Conservation (phyloP, 2,329 filamentous ascomycete species). For the Fusarium sp. region DNA sequence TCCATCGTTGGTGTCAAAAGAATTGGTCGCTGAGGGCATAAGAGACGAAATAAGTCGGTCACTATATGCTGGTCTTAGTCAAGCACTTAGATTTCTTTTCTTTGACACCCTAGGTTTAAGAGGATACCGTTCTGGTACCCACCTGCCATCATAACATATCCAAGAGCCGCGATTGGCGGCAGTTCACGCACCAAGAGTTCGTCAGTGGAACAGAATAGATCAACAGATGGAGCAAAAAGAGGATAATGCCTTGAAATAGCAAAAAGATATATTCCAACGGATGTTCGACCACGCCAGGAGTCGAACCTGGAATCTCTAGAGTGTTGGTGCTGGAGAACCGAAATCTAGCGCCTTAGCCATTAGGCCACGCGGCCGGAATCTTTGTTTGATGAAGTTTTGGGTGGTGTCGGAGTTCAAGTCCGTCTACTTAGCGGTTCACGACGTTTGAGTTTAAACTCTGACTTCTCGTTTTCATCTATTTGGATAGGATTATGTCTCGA, state of each 20-base stretch:
- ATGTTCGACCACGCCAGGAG: conserved; percentile 49
- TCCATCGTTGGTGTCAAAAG: neutral
- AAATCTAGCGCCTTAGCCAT: conserved; percentile 59
- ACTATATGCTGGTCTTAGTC: rapidly evolving
- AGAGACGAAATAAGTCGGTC: neutral
- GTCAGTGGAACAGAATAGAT: neutral
- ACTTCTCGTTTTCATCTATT: neutral
- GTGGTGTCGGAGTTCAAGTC: neutral
- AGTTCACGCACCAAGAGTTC: neutral
- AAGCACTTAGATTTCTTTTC: neutral
- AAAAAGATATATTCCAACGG: conserved; percentile 9
- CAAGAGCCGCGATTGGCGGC: conserved; percentile 5
- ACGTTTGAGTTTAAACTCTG: neutral
- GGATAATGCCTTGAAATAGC: neutral
- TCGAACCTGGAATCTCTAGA: conserved; percentile 48
- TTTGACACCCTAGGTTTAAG: neutral
- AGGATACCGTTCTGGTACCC: neutral
- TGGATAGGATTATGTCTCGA: neutral
- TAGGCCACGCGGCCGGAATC: conserved; percentile 55
- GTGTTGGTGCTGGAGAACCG: conserved; percentile 44
- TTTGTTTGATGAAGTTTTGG: neutral
- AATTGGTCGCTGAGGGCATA: neutral
- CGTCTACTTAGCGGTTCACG: rapidly evolving
- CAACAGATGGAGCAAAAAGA: neutral
- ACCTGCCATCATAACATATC: neutral